Conservation (phyloP, 2,329 filamentous ascomycete species). For the Colletotrichum sp. region DNA sequence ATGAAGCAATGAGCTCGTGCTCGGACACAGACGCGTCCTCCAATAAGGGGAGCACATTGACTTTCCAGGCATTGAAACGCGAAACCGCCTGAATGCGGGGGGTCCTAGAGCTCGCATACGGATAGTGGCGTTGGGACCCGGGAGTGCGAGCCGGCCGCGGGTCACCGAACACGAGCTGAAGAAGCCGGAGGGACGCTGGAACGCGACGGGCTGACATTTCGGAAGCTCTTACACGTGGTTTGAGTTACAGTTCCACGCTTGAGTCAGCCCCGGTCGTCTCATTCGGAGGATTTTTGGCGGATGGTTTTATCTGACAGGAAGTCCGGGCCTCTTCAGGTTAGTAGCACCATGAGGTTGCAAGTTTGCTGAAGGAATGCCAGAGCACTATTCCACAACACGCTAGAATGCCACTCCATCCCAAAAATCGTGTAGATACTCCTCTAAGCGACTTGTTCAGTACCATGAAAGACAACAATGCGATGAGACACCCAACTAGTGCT, state of each 20-base stretch:
- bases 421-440: background rate
- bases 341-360: background rate
- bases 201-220: background rate
- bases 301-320: background rate
- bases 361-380: background rate
- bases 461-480: background rate
- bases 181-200: background rate
- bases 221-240: background rate
- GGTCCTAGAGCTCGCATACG: background rate
- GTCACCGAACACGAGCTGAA: background rate
- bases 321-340: background rate
- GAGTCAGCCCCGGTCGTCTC: background rate
- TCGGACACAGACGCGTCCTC: background rate
- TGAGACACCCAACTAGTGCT: background rate
- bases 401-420: background rate
- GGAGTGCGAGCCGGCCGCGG: background rate
- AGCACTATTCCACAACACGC: background rate
- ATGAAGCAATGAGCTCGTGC: slow-evolving; percentile 3
- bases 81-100: background rate
- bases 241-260: background rate
- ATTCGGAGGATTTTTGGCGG: background rate
- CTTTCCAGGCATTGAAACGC: background rate
- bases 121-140: background rate
- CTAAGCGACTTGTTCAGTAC: background rate
- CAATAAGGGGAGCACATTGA: background rate